Evolutionary conservation across 352 stramenopile species (phyloP).

Genomic region (Globisporangium okanoganense): DNA sequence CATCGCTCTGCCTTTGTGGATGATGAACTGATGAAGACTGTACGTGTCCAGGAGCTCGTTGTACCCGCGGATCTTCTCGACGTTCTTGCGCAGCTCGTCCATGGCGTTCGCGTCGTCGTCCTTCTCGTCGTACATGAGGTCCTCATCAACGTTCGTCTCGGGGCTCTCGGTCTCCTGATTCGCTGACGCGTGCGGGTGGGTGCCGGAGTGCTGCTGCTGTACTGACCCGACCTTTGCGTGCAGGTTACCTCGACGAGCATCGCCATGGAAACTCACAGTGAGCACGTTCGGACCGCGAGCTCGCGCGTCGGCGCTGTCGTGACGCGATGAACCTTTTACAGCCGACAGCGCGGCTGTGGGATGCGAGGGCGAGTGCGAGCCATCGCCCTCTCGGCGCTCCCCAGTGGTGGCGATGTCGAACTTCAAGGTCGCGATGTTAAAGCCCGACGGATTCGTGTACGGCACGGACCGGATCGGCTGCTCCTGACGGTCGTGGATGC

Average conservation of each 20-base stretch:
- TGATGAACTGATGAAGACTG: constrained; percentile 87
- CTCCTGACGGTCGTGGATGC: constrained; percentile 58
- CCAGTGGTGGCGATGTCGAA: constrained; percentile 46
- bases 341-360: not conserved
- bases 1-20: constrained; percentile 80
- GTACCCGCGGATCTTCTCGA: constrained; percentile 79
- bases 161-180: constrained; percentile 29
- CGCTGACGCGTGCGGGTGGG: not conserved
- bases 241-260: constrained; percentile 7
- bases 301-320: not conserved
- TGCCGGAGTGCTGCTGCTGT: not conserved
- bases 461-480: constrained; percentile 40
- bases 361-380: constrained; percentile 1
- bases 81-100: constrained; percentile 65
- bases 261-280: constrained; percentile 26
- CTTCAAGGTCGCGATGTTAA: constrained; percentile 75
- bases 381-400: not conserved
- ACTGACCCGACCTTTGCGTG: constrained; percentile 13
- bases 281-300: constrained; percentile 20
- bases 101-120: constrained; percentile 33
- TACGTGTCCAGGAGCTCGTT: constrained; percentile 77
- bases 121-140: constrained; percentile 13
- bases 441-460: constrained; percentile 61
- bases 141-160: constrained; percentile 19
- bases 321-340: not conserved